A percentile compares a stretch with the other conserved stretches of the same genome.
phyloP scores from a whole-genome alignment of 495 filamentous ascomycete genomes.

The Rostrohypoxylon terebratum region DNA sequence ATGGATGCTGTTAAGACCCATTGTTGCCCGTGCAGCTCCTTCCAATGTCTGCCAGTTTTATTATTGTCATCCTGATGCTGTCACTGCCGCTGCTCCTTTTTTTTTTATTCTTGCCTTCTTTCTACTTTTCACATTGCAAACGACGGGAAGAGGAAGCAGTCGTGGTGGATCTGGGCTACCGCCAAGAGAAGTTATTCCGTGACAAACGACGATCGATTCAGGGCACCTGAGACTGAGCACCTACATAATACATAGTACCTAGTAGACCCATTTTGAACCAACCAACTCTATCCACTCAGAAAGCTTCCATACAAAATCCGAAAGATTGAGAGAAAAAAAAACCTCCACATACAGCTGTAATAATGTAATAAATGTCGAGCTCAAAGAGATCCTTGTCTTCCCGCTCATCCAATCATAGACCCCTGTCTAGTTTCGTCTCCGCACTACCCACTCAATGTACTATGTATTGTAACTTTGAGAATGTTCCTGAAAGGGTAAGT shows the following conservation, averaged over 20 bases:
- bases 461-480: slow-evolving; percentile 28
- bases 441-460: slow-evolving; percentile 31
- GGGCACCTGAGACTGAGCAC: slow-evolving; percentile 18
- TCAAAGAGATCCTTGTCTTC: slow-evolving; percentile 36
- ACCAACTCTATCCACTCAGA: slow-evolving; percentile 30
- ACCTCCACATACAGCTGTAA: slow-evolving; percentile 46
- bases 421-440: slow-evolving; percentile 37
- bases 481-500: slow-evolving; percentile 28
- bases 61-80: slow-evolving; percentile 15
- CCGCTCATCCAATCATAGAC: slow-evolving; percentile 43
- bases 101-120: neutral
- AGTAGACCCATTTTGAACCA: slow-evolving; percentile 30
- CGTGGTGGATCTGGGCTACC: slow-evolving; percentile 6
- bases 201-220: slow-evolving; percentile 44
- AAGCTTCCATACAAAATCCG: slow-evolving; percentile 38
- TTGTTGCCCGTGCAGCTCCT: slow-evolving; percentile 8
- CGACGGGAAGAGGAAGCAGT: neutral
- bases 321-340: slow-evolving; percentile 29
- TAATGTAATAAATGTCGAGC: slow-evolving; percentile 42
- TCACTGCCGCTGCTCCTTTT: slow-evolving; percentile 15
- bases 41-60: neutral
- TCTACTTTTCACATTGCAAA: neutral
- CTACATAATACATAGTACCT: too few species aligned
- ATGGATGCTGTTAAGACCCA: neutral
- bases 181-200: slow-evolving; percentile 40